Evolutionary conservation across 164 flowering plant species (phyloP), one percentile per base, ranked within the genome.

Genomic region (Protea cynaroides): DNA sequence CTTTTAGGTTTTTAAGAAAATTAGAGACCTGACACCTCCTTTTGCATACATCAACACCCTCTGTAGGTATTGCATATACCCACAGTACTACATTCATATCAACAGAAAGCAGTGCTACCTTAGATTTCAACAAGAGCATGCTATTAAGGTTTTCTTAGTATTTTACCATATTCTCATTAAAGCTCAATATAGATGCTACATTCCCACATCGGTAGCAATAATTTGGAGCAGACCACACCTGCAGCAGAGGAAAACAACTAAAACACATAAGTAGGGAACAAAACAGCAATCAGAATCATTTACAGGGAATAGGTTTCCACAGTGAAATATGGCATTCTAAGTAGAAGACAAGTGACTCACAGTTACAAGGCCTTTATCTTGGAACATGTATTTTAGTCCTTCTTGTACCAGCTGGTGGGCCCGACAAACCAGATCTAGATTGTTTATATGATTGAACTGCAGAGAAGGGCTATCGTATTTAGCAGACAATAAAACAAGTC

Each of bases 331-430:
- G 4, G 34, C 1, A 29, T 29, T 18, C 19, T 4, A 38, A 38
- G 25, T 25, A 61, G 8, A 44, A 29, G 47, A n/a, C 12, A 43
- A 14, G 47, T 40, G 65, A 75, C 92, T 85, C 64, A 92, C 99
- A 40, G 99, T 95, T 58, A 95, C 99, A 46, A 95, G 88, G 76
- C 97, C 99, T 80, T 92, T 95, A 71, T 94, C 97, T 76, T 94
- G 97, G 76, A 94, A 94, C 98, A 94, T 94, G 81, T 91, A 94
- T 71, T 92, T 95, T 21, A 95, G 87, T 65, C 99, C 99, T 81
- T 94, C 99, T 78, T 95, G 99, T 44, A 95, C 99, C 75, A 95
- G 99, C 74, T 95, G 99, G 79, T 95, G 99, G 5, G 97, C 99
- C 44, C 99, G 93, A 74, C 99, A 95, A 72, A 95, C 96, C 59